Conservation (phyloP, 257 asterid species). For the Dorcoceras hygrometricum region DNA sequence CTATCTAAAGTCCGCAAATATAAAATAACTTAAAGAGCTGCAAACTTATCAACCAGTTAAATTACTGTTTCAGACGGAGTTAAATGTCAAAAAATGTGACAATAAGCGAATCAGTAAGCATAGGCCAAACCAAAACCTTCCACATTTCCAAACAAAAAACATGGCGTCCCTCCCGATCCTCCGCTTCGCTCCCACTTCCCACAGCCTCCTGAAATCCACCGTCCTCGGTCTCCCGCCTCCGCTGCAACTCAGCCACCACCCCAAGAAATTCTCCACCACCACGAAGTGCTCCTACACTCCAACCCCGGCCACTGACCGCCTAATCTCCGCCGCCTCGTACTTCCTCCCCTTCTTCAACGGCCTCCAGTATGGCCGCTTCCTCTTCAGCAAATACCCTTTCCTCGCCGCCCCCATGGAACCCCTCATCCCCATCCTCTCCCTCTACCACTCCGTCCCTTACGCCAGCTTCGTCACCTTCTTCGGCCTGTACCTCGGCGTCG, state of each 20-base stretch:
- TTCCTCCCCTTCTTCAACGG: constrained; percentile 90
- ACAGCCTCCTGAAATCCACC: constrained; percentile 8
- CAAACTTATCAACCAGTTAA: no score
- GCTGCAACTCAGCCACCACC: constrained; percentile 24
- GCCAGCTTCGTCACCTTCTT: constrained; percentile 88
- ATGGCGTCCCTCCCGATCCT: not conserved
- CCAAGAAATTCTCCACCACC: constrained; percentile 14
- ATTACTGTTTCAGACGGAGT: no score
- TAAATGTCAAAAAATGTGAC: no score
- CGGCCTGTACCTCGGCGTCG: constrained; percentile 73
- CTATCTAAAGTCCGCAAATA: no score
- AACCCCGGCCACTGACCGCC: constrained; percentile 83
- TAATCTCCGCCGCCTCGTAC: constrained; percentile 82
- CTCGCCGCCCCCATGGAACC: constrained; percentile 73
- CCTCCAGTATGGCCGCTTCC: constrained; percentile 85
- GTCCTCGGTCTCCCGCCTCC: constrained; percentile 11
- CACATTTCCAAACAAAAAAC: no score
- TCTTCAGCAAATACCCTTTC: constrained; percentile 65
- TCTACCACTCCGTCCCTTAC: constrained; percentile 82
- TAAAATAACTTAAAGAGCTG: no score
- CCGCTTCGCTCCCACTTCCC: constrained; percentile 33
- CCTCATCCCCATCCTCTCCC: constrained; percentile 65
- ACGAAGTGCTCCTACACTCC: constrained; percentile 40
- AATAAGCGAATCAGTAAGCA: not conserved
- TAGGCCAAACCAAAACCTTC: not conserved